Base-by-base conservation (phyloP, 768 basidiomycete genomes). In the Jaapia argillacea region DNA sequence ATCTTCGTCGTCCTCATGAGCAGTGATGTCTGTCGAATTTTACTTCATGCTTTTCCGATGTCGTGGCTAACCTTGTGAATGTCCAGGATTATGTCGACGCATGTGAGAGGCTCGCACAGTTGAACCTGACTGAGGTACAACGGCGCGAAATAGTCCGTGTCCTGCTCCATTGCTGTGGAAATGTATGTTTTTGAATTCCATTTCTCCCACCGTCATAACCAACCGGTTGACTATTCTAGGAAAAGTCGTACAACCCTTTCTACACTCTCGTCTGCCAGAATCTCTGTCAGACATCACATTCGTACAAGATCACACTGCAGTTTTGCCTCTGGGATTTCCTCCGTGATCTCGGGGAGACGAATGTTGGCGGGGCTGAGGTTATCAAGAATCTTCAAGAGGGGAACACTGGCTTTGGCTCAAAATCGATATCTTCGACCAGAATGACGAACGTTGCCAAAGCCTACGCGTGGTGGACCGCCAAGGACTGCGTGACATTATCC, bases 261-360 rank as follows among this genome's bases (percentile, higher is more conserved):
- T 98, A 98, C 61, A 75, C 88, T 4, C 78, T 98, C 39, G 81
- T 98, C 27, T 79, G 79, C 48, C 83, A 89, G 51, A 81, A 88
- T 10, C 77, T 97, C 23, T 87, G 88, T 55, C 69, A 72, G 6
- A 66, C 65, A 6, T 81, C 90, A 0, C 90, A 94, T 57, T 76
- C 84, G 4, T 81, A 91, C 68, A 87, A 79, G 54, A 84, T 97
- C 52, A 97, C 96, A 2, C 67, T 97, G 18, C 96, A 97, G 55
- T 98, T 88, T 59, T 88, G 81, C 52, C 64, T 98, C 4, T 99
- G 96, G 96, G 96, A 99, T 58, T 93, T 98, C 58, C 64, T 98
- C 23, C 83, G 94, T 6, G 88, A 88, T 47, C 67, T 98, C 36
- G 94, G 91, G 10, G 90, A 96, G 61, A 74, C 69, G 6, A 74